These are phyloP conservation scores for Botryosphaeria dothidea DNA, from an alignment of 2,329 filamentous ascomycete genomes.

Conservation along the genomic window DNA sequence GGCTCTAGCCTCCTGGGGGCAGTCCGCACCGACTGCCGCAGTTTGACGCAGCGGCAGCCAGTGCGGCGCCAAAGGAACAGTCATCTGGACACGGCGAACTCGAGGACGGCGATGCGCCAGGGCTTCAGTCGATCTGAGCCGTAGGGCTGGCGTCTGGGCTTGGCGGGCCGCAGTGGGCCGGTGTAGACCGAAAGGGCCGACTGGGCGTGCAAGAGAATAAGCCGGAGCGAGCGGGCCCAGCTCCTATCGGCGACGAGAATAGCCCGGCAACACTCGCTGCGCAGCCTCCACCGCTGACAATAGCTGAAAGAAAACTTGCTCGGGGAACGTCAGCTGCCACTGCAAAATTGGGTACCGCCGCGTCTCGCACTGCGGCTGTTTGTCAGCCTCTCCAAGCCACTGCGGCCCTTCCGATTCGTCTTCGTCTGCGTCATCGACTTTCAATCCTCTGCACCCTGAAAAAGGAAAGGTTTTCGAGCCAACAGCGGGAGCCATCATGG, in stretches of 20 bases:
- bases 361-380: neutral
- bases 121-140: slow-evolving; percentile 4
- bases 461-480: neutral
- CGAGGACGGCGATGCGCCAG: neutral
- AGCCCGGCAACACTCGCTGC: neutral
- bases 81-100: neutral
- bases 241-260: slow-evolving; percentile 4
- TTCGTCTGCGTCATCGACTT: neutral
- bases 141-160: slow-evolving; percentile 2
- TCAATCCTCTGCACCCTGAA: neutral
- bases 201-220: slow-evolving; percentile 2
- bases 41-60: neutral
- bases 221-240: neutral
- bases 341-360: neutral
- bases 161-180: neutral
- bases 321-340: slow-evolving; percentile 4
- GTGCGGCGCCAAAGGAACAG: neutral
- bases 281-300: slow-evolving; percentile 3
- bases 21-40: neutral
- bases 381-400: neutral
- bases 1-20: neutral
- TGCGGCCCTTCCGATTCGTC: neutral
- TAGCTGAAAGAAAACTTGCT: slow-evolving; percentile 10
- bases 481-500: no score
- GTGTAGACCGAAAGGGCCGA: neutral